Conservation (phyloP, 176 grass and related monocot genomes). For the Leersia perrieri region DNA sequence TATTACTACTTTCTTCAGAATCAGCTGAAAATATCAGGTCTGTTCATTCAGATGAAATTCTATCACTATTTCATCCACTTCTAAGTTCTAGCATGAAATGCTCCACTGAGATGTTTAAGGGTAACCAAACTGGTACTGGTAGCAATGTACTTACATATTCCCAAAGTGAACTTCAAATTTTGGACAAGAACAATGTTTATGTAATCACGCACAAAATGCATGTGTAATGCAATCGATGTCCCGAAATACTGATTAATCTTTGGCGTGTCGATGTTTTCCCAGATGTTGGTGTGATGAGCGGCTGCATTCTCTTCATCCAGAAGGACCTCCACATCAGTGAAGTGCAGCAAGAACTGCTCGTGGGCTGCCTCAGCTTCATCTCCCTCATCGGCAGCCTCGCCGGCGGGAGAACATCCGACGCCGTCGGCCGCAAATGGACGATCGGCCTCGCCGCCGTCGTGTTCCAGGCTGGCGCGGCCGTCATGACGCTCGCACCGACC, state of each 20-base stretch:
- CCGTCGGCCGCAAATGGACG: conserved; percentile 75
- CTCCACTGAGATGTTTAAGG: neutral
- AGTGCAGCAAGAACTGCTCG: conserved; percentile 85
- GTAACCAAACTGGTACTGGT: too few species aligned
- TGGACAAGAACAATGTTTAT: neutral
- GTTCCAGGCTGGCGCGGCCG: conserved; percentile 58
- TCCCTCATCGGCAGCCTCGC: conserved; percentile 85
- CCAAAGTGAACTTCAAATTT: too few species aligned
- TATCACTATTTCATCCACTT: neutral
- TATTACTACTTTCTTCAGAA: neutral
- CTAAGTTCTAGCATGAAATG: neutral
- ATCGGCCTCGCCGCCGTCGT: conserved; percentile 70
- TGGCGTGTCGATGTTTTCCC: neutral
- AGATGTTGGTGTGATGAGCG: conserved; percentile 94
- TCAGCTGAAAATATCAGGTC: neutral
- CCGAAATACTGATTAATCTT: neutral
- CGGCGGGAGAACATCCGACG: conserved; percentile 61
- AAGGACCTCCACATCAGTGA: conserved; percentile 77
- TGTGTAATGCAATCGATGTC: neutral
- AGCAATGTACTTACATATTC: too few species aligned
- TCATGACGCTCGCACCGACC: conserved; percentile 80
- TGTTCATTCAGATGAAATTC: neutral
- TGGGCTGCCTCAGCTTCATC: conserved; percentile 81
- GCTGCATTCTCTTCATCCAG: conserved; percentile 88
- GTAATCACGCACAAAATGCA: neutral